phyloP scores from a whole-genome alignment of 371 early-diverging fungal genomes.

The Haplosporangium sp. region DNA sequence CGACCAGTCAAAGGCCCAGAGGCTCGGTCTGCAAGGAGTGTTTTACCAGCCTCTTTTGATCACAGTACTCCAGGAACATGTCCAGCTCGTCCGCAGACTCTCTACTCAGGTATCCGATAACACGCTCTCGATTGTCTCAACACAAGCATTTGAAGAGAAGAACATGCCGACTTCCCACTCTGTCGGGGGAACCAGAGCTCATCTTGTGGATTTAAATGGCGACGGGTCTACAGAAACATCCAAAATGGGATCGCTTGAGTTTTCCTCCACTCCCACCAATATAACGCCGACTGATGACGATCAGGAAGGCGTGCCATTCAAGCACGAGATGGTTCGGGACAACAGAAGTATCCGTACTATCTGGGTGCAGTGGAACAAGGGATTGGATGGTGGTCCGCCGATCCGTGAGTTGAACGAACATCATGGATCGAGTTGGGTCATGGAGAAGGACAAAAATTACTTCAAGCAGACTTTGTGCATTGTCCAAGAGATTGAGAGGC shows the following conservation, averaged over 20 bases:
- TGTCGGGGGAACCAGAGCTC: not conserved
- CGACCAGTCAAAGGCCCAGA: not conserved
- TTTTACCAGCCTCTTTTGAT: slow-evolving; percentile 5
- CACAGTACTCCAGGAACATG: slow-evolving; percentile 6
- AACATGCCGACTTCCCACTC: too few relatives aligned
- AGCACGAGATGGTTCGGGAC: not conserved
- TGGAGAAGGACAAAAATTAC: not conserved
- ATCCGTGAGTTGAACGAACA: not conserved
- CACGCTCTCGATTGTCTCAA: not conserved
- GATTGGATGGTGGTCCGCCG: not conserved
- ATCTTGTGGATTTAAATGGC: too few relatives aligned
- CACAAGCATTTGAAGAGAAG: too few relatives aligned
- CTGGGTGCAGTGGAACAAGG: not conserved
- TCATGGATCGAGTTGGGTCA: not conserved
- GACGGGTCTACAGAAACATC: not conserved
- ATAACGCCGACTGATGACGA: too few relatives aligned
- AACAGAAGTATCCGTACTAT: not conserved
- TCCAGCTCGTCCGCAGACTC: not conserved
- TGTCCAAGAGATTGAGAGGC: not conserved
- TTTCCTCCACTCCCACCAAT: too few relatives aligned
- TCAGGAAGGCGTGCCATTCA: not conserved
- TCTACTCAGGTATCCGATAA: not conserved
- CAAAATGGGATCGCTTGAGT: not conserved
- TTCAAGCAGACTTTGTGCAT: not conserved
- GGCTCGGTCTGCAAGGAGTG: not conserved